Base-by-base conservation (phyloP, 2,329 filamentous ascomycete species). In the Sporothrix euskadiensis region DNA sequence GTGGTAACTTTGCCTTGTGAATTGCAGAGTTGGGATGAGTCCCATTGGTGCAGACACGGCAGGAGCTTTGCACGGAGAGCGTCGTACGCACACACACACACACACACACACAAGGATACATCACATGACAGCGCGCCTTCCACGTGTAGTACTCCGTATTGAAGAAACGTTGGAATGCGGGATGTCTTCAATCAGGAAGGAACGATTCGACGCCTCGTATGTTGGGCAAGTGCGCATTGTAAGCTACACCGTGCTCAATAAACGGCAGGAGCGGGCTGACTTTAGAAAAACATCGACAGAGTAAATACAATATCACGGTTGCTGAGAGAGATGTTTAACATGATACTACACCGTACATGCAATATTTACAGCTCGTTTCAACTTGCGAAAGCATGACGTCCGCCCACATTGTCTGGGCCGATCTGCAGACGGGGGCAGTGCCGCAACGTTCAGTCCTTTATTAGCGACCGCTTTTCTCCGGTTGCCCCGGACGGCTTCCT, bases 71-170 rank as follows among this genome's bases (percentile, higher is more conserved):
- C 44, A 26, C 26, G 26, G 26, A 26, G 26, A 26, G 26, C 26
- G 26, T 26, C 26, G 26, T 26, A 26, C 26, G 26, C 26, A 49
- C 14, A 19, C 12, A 14, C 12, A 44, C 26, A 49, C 14, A 19
- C 12, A 14, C 12, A 44, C 3, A 12, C 9, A 16, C 22, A 22
- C 30, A 49, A 30, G 12, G 63, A 12, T 22, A 22, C 26, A 65
- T 71, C 69, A 71, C 57, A 71, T 71, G 69, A 71, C 69, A 65
- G 39, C 69, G 57, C 69, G 57, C 57, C 41, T 54, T 65, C 41
- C 69, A 65, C 69, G 56, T 71, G 69, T 19, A 12, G 7, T 9
- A 10, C 22, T 26, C 26, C 26, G 26, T 26, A 26, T 26, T 35
- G 30, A 32, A 54, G 26, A 69, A 54, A 7, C 30, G 19, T 16